A percentile compares a stretch with the other conserved stretches of the same genome.
Conservation (phyloP, 768 basidiomycete genomes). For the Boletus sensibilis region DNA sequence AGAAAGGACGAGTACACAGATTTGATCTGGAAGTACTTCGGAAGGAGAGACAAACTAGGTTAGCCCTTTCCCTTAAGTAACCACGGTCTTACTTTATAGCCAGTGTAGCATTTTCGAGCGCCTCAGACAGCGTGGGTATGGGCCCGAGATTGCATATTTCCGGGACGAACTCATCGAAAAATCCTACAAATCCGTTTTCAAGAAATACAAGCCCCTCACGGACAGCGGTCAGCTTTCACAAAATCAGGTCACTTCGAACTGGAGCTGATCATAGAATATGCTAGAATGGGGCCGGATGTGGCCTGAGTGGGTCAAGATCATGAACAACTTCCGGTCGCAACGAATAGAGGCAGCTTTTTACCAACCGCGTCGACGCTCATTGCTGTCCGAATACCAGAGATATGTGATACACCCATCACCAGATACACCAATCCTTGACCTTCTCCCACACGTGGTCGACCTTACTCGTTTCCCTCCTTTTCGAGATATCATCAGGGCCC, state of each 20-base stretch:
- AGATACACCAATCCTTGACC: background rate
- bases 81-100: background rate
- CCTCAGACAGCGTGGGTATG: conserved; percentile 15
- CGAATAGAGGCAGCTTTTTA: conserved; percentile 4
- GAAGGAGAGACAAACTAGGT: conserved; percentile 12
- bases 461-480: conserved; percentile 13
- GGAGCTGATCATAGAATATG: background rate
- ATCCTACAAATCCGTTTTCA: conserved; percentile 6
- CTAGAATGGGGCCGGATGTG: conserved; percentile 14
- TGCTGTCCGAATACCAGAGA: conserved; percentile 7
- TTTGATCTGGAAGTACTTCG: conserved; percentile 10
- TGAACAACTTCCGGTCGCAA: conserved; percentile 1
- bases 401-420: conserved; percentile 9
- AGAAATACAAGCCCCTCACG: conserved; percentile 11
- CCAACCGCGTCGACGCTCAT: conserved; percentile 4
- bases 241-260: too few relatives aligned
- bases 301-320: conserved; percentile 1
- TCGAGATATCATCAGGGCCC: conserved; percentile 4
- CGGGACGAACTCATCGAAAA: background rate
- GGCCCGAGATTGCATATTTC: conserved; percentile 8
- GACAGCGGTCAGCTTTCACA: conserved; percentile 3
- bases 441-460: conserved; percentile 19
- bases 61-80: background rate
- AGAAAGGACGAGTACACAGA: conserved; percentile 8
- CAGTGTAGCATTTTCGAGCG: conserved; percentile 18